phyloP scores from a whole-genome alignment of 179 eudicot genomes.

The Beta lomatogona region DNA sequence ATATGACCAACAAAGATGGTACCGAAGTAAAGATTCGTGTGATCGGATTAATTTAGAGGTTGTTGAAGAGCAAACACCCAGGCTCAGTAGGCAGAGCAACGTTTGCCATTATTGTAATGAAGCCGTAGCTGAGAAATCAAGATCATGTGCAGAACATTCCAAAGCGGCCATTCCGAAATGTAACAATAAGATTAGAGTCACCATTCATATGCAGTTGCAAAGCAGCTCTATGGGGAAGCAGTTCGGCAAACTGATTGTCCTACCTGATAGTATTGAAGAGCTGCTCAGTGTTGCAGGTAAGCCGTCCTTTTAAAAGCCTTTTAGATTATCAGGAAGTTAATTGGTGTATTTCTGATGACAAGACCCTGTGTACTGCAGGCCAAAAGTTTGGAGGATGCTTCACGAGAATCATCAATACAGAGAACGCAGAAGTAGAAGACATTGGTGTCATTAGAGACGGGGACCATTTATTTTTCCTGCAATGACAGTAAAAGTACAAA shows the following conservation, averaged over 20 bases:
- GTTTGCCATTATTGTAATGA: constrained; percentile 15
- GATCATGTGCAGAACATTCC: constrained; percentile 28
- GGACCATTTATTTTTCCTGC: constrained; percentile 66
- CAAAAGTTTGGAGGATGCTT: constrained; percentile 59
- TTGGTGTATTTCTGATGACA: not conserved
- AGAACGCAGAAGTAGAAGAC: constrained; percentile 86
- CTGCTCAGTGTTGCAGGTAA: constrained; percentile 72
- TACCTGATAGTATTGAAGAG: constrained; percentile 82
- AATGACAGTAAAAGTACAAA: not conserved
- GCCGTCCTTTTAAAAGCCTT: constrained; percentile 7
- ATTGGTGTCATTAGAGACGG: constrained; percentile 75
- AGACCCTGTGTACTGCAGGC: constrained; percentile 60
- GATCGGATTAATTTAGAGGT: constrained; percentile 39
- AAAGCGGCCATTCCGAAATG: constrained; percentile 22
- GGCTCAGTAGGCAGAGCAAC: constrained; percentile 10
- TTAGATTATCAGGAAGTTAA: too few species aligned
- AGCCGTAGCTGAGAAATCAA: constrained; percentile 15
- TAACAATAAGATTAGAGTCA: constrained; percentile 58
- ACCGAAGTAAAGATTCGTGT: constrained; percentile 27
- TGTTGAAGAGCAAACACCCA: constrained; percentile 24
- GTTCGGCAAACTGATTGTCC: constrained; percentile 62
- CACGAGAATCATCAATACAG: constrained; percentile 52
- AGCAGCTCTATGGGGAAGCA: constrained; percentile 31
- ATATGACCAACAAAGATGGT: constrained; percentile 27
- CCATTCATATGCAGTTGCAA: constrained; percentile 58